Evolutionary conservation across 1,284 basidiomycete genomes (phyloP).

Genomic region (Heimioporus punctisporus): DNA sequence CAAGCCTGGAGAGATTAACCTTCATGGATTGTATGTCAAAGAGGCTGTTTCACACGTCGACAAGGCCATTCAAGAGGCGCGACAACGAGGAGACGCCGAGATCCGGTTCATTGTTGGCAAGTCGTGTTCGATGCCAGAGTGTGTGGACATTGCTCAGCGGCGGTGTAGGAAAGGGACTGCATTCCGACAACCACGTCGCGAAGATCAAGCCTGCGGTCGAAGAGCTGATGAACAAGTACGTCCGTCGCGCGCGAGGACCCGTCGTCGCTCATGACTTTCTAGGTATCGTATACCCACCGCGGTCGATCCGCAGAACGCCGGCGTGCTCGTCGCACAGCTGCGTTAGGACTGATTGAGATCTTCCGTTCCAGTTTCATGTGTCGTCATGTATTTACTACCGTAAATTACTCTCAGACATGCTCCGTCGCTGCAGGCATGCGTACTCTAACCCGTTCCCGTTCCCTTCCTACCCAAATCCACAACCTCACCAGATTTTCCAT

Average conservation of each 20-base stretch:
- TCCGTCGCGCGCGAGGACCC: neutral
- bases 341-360: conserved; percentile 29
- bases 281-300: conserved; percentile 36
- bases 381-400: no score
- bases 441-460: conserved; percentile 53
- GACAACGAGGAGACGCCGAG: conserved; percentile 64
- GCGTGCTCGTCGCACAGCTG: conserved; percentile 87
- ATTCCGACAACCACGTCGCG: conserved; percentile 78
- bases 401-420: no score
- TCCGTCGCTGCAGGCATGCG: conserved; percentile 20
- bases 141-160: conserved; percentile 1
- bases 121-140: conserved; percentile 27
- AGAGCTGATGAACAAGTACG: conserved; percentile 80
- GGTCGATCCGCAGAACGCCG: conserved; percentile 82
- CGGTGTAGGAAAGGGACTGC: conserved; percentile 75
- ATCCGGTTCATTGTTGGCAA: conserved; percentile 88
- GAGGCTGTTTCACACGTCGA: conserved; percentile 85
- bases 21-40: conserved; percentile 94
- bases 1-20: conserved; percentile 76
- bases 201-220: conserved; percentile 96
- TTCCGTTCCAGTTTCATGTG: no score
- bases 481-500: conserved; percentile 74
- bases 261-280: neutral
- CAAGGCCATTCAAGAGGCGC: conserved; percentile 68
- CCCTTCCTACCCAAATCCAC: conserved; percentile 53